phyloP scores from a whole-genome alignment of 805 yeast species.

The Geotrichum ghanense region DNA sequence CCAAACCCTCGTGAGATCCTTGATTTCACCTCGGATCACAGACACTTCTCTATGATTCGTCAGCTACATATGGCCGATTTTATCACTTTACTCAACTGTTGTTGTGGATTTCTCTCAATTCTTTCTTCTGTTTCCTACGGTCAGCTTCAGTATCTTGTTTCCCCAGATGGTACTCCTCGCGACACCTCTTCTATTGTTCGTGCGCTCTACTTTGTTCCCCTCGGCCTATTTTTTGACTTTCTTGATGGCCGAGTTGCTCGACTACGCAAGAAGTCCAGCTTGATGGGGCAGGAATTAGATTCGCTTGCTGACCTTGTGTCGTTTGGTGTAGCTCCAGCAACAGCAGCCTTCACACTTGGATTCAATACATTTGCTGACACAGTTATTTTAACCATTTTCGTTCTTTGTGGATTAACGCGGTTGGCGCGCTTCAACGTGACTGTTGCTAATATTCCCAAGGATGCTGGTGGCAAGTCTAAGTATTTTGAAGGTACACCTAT shows the following conservation, averaged over 20 bases:
- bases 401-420: slow-evolving; percentile 85
- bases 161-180: no score
- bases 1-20: slow-evolving; percentile 40
- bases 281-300: slow-evolving; percentile 96
- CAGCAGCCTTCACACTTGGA: slow-evolving; percentile 85
- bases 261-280: slow-evolving; percentile 77
- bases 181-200: slow-evolving; percentile 38
- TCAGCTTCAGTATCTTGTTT: no score
- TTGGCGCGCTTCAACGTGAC: slow-evolving; percentile 94
- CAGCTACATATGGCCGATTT: slow-evolving; percentile 87
- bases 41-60: slow-evolving; percentile 73
- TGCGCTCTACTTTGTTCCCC: slow-evolving; percentile 84
- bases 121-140: slow-evolving; percentile 77
- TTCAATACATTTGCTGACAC: slow-evolving; percentile 76
- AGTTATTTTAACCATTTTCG: slow-evolving; percentile 67
- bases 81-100: slow-evolving; percentile 89
- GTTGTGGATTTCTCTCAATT: slow-evolving; percentile 85
- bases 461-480: slow-evolving; percentile 71
- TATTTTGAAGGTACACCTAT: slow-evolving; percentile 96
- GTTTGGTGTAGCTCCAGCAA: slow-evolving; percentile 92
- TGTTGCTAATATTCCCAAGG: slow-evolving; percentile 87
- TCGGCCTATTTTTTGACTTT: slow-evolving; percentile 91
- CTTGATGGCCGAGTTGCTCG: slow-evolving; percentile 97
- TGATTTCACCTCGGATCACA: slow-evolving; percentile 68
- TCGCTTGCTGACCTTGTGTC: slow-evolving; percentile 91